phyloP scores from a whole-genome alignment of 169 alveolate genomes.

The Pseudocohnilembus persalinus region DNA sequence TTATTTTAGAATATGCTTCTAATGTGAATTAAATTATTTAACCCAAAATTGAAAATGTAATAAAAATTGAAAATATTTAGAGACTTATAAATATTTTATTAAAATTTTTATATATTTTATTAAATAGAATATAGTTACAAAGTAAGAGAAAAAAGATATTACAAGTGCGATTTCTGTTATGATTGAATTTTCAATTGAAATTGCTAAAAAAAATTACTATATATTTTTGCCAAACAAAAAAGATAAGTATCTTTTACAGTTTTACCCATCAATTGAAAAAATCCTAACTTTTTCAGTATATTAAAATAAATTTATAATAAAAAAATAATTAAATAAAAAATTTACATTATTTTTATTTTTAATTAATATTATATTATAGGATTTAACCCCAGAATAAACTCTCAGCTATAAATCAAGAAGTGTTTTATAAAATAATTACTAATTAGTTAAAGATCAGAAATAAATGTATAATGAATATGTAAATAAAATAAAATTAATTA shows the following conservation, averaged over 20 bases:
- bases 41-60: constrained; percentile 15
- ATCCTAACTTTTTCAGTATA: constrained; percentile 12
- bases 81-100: neutral
- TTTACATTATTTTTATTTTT: too few relatives aligned
- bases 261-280: constrained; percentile 24
- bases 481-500: too few relatives aligned
- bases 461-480: neutral
- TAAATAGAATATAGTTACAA: neutral
- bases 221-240: neutral
- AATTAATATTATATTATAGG: too few relatives aligned
- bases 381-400: neutral
- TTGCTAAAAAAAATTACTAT: neutral
- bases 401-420: neutral
- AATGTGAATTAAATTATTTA: constrained; percentile 12
- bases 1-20: neutral
- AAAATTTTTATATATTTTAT: neutral
- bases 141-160: constrained; percentile 10
- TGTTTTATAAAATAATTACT: neutral
- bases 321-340: neutral
- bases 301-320: neutral
- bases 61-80: neutral
- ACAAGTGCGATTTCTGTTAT: constrained; percentile 4
- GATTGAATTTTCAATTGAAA: constrained; percentile 16
- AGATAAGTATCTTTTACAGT: neutral
- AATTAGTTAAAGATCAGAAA: neutral